Evolutionary conservation across 2,329 filamentous ascomycete genomes (phyloP).

Genomic region (Ophiostoma tasmaniense): DNA sequence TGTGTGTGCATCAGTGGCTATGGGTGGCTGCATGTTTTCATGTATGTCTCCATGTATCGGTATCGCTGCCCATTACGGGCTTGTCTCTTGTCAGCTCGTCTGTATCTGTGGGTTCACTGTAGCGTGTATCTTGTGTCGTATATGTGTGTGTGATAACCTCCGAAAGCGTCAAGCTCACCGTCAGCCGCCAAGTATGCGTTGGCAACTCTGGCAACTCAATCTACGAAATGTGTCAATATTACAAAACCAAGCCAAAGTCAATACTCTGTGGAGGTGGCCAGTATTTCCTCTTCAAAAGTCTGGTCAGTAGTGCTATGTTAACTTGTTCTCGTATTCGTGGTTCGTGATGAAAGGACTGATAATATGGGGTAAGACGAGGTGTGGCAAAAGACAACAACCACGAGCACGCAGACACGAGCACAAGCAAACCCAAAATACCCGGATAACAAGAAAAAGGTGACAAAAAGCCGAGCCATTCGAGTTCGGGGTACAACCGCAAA

Average conservation of each 20-base stretch:
- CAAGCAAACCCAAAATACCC: too few relatives aligned
- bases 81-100: background rate
- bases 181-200: background rate
- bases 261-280: background rate
- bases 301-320: background rate
- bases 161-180: constrained; percentile 1
- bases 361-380: background rate
- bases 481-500: background rate
- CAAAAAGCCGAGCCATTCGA: background rate
- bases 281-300: background rate
- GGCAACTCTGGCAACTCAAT: background rate
- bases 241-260: background rate
- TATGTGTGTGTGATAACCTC: background rate
- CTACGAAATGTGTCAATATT: background rate
- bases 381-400: background rate
- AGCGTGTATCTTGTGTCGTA: too few relatives aligned
- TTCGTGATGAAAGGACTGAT: constrained; percentile 2
- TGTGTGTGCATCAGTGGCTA: background rate
- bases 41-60: background rate
- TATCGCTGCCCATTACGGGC: background rate
- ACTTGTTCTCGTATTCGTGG: background rate
- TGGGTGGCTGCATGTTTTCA: background rate
- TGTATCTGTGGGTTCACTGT: background rate
- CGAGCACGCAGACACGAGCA: background rate
- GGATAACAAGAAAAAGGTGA: too few relatives aligned